These are phyloP conservation scores for Fagopyrum homotropicum DNA, from an alignment of 148 eudicot genomes.

Conservation along the genomic window DNA sequence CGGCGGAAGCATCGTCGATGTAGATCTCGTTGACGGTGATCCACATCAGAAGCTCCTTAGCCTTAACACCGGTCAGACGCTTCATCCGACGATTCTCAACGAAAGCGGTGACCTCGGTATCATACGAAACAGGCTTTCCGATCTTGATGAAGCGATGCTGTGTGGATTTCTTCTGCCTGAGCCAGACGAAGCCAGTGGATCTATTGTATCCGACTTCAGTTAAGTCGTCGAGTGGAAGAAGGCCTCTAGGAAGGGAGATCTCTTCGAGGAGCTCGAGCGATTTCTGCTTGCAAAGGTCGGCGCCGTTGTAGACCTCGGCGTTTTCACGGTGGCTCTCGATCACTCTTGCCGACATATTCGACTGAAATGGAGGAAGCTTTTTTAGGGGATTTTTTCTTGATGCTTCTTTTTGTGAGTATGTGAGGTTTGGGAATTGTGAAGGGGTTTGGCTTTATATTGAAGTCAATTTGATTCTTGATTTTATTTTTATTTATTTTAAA, in stretches of 20 bases:
- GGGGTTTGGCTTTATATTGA: not conserved
- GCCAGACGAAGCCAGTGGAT: conserved; percentile 58
- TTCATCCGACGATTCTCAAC: conserved; percentile 52
- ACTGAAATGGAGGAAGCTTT: not conserved
- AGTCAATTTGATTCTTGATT: not conserved
- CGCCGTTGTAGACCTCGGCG: conserved; percentile 45
- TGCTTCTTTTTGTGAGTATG: not conserved
- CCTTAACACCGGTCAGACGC: conserved; percentile 58
- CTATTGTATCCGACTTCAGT: conserved; percentile 46
- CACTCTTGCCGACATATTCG: conserved; percentile 29
- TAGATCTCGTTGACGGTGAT: conserved; percentile 43
- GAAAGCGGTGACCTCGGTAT: conserved; percentile 53
- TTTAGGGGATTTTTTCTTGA: not conserved
- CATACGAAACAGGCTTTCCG: conserved; percentile 33
- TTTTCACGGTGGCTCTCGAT: conserved; percentile 35
- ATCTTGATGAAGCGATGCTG: conserved; percentile 35
- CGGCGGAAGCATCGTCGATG: conserved; percentile 34
- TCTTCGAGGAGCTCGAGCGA: conserved; percentile 33
- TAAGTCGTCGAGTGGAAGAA: conserved; percentile 46
- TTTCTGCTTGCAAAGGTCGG: conserved; percentile 43
- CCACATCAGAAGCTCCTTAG: conserved; percentile 56
- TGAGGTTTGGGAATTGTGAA: conserved; percentile 6
- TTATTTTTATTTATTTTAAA: not conserved
- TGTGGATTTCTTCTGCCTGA: conserved; percentile 39
- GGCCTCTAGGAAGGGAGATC: conserved; percentile 46